Base-by-base conservation (phyloP, 192 early-diverging fungal species). In the Coemansia sp. region DNA sequence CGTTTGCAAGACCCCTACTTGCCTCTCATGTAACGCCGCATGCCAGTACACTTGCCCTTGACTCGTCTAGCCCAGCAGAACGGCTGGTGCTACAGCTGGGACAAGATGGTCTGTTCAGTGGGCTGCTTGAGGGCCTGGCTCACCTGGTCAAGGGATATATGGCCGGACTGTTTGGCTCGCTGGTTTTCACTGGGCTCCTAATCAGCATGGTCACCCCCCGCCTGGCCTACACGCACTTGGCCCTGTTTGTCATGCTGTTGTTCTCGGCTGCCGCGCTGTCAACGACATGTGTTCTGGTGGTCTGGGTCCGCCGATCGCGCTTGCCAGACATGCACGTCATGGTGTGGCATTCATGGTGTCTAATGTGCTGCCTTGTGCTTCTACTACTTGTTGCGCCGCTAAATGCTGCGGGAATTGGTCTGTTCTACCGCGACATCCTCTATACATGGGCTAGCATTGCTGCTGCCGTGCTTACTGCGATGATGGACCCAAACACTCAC, bases 1-100 rank as follows among this genome's bases (percentile, higher is more conserved):
- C 72, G 13, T 76, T 76, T 49, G 26, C 38, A 22, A 60, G 72
- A 13, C 61, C 65, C 8, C 58, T 76, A 14, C 71, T 65, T 0
- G 42, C 17, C 13, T 27, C 40, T 1, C 45, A 15, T 3, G 27
- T 47, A 2, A 25, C 45, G 27, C 3, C 45, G 7, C 27, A 47
- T 18, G 45, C 45, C 5, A 47, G 45, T 17, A 47, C 45, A 8
- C 26, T 47, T 3, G 27, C 27, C 11, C 45, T 47, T 47, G 45
- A 27, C 26, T 19, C 60, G 7, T 8, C 35, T 18, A 27, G 39
- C 8, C 53, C 58, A 3, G 33, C 36, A 1, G 65, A 76, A 29
- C 47, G 65, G 10, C 48, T 76, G 2, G 57, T 68, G n/a, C 38
- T 76, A 38, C 72, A 76, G 45, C 58, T 68, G 46, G 65, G 72